A percentile compares a stretch with the other conserved stretches of the same genome.
These are phyloP conservation scores for Penicillium sp. DNA, from an alignment of 2,329 filamentous ascomycete species.

Conservation along the genomic window DNA sequence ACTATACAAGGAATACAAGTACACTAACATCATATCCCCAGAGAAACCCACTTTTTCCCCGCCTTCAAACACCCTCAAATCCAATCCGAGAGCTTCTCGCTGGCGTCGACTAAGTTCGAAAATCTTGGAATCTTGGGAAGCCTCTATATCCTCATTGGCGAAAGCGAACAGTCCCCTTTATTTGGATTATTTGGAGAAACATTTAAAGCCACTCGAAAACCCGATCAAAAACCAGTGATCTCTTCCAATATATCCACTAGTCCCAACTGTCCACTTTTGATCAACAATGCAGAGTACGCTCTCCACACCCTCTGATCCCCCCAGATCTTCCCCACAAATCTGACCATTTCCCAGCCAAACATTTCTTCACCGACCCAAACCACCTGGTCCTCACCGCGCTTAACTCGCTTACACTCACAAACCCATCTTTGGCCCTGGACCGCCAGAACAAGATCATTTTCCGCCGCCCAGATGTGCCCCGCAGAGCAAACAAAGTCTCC, in stretches of 20 bases:
- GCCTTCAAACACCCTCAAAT: slow-evolving; percentile 16
- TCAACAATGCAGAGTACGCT: slow-evolving; percentile 41
- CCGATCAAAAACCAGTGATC: background rate
- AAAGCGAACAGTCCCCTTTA: background rate
- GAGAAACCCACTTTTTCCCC: slow-evolving; percentile 33
- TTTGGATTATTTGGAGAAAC: background rate
- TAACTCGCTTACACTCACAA: slow-evolving; percentile 73
- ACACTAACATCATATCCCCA: slow-evolving; percentile 11
- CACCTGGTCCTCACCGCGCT: slow-evolving; percentile 77
- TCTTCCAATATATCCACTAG: background rate
- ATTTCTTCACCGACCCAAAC: slow-evolving; percentile 84
- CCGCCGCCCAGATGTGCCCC: slow-evolving; percentile 59
- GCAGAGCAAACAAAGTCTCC: slow-evolving; percentile 62
- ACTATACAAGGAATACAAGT: background rate
- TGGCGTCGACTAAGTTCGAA: slow-evolving; percentile 1
- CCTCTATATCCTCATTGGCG: background rate
- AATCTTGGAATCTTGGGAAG: slow-evolving; percentile 1
- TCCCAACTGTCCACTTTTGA: slow-evolving; percentile 6
- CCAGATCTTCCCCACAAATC: slow-evolving; percentile 6
- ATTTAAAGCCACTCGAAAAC: background rate
- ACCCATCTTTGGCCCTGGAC: slow-evolving; percentile 80
- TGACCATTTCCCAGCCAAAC: slow-evolving; percentile 55
- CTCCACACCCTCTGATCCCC: slow-evolving; percentile 8
- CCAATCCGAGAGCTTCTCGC: slow-evolving; percentile 15
- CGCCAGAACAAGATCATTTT: slow-evolving; percentile 80